Evolutionary conservation across 169 alveolate species (phyloP).

Genomic region (Eimeria maxima): DNA sequence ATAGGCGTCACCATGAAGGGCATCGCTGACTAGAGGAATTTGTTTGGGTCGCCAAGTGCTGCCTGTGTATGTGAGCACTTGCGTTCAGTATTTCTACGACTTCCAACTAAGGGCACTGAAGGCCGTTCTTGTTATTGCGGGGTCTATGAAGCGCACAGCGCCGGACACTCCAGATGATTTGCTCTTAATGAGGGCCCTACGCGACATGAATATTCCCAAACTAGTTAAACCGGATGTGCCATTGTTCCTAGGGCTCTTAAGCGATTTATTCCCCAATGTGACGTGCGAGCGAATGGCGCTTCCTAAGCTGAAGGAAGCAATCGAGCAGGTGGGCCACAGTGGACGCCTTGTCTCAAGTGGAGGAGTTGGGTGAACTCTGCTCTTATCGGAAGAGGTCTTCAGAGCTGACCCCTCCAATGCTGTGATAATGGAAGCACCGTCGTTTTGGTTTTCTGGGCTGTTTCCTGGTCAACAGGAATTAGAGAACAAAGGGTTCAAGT

Average conservation of each 20-base stretch:
- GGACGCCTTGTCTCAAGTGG: not conserved
- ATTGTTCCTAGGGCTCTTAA: constrained; percentile 91
- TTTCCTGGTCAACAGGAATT: constrained; percentile 83
- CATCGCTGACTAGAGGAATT: not conserved
- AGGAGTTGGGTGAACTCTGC: not conserved
- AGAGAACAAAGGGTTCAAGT: constrained; percentile 77
- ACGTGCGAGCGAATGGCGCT: constrained; percentile 93
- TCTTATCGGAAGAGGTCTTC: not conserved
- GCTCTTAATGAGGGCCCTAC: constrained; percentile 97
- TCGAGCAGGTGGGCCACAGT: constrained; percentile 54
- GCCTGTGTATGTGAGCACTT: too few relatives aligned
- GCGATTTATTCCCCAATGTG: constrained; percentile 97
- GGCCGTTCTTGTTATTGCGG: constrained; percentile 97
- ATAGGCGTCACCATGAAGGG: not conserved
- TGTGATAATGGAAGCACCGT: too few relatives aligned
- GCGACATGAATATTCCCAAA: constrained; percentile 98
- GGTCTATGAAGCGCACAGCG: constrained; percentile 96
- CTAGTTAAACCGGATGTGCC: constrained; percentile 95
- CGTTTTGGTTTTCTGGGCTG: too few relatives aligned
- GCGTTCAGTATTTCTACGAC: constrained; percentile 94
- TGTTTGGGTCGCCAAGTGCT: not conserved
- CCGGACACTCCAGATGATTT: constrained; percentile 96
- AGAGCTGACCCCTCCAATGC: too few relatives aligned
- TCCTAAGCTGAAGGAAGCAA: constrained; percentile 90
- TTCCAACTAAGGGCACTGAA: constrained; percentile 99